These are phyloP conservation scores for Phytophthora vignae DNA, from an alignment of 352 stramenopile species.

Conservation along the genomic window DNA sequence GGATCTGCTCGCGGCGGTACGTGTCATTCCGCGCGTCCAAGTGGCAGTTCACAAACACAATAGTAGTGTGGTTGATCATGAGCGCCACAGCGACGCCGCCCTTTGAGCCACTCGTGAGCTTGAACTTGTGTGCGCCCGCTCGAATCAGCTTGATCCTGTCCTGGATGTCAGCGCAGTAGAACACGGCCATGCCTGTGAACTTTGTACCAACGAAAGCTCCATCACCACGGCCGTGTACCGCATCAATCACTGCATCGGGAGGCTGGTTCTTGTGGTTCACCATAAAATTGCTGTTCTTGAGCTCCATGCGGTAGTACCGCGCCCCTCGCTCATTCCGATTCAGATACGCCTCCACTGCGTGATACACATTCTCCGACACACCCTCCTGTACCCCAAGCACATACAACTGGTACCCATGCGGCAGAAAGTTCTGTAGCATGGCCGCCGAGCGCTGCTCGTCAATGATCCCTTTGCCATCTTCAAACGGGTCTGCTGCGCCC, in stretches of 20 bases:
- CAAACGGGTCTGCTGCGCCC: conserved; percentile 81
- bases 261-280: conserved; percentile 74
- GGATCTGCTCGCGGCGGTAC: conserved; percentile 86
- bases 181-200: conserved; percentile 87
- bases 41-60: conserved; percentile 90
- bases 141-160: conserved; percentile 79
- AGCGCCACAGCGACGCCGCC: conserved; percentile 81
- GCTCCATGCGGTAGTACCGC: conserved; percentile 77
- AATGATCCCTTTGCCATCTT: conserved; percentile 73
- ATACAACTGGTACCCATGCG: conserved; percentile 88
- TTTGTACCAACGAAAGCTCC: conserved; percentile 87
- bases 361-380: conserved; percentile 88
- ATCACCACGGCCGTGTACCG: conserved; percentile 80
- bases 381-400: conserved; percentile 87
- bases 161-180: conserved; percentile 62
- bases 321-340: conserved; percentile 71
- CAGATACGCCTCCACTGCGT: conserved; percentile 78
- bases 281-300: conserved; percentile 79
- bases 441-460: conserved; percentile 72
- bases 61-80: conserved; percentile 76
- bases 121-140: conserved; percentile 84
- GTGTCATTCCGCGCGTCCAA: conserved; percentile 84
- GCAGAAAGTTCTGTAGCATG: conserved; percentile 83
- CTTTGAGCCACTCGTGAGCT: conserved; percentile 82
- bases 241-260: conserved; percentile 76